These are phyloP conservation scores for Macadamia tetraphylla DNA, from an alignment of 164 flowering plant species.

Conservation along the genomic window DNA sequence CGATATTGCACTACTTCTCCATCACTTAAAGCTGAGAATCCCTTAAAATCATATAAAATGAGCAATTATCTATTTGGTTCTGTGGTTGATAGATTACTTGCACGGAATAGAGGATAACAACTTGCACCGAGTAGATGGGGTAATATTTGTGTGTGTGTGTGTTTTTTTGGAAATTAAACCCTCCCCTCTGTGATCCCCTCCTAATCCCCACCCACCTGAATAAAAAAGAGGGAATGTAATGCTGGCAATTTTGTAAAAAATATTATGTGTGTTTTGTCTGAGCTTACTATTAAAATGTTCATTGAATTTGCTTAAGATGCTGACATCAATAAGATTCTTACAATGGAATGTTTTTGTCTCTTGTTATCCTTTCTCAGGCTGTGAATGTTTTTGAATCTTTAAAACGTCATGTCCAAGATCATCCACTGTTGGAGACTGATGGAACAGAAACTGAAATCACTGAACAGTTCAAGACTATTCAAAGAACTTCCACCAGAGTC, in stretches of 20 bases:
- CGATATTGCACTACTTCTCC: neutral
- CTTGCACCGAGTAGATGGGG: constrained; percentile 49
- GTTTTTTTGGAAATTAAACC: no score
- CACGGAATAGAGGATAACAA: constrained; percentile 70
- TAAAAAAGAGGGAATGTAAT: no score
- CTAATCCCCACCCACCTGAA: no score
- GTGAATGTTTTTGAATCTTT: constrained; percentile 40
- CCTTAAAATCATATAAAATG: neutral
- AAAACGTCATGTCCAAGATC: constrained; percentile 13
- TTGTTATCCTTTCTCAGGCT: constrained; percentile 35
- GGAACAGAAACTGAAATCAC: constrained; percentile 6
- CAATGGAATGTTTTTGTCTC: neutral
- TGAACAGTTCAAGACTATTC: constrained; percentile 23
- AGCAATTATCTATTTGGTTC: neutral
- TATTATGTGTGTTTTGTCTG: neutral
- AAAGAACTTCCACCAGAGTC: constrained; percentile 49
- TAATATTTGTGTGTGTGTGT: constrained; percentile 10
- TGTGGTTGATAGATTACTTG: constrained; percentile 59
- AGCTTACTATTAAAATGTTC: no score
- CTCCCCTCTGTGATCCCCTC: neutral
- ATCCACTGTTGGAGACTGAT: constrained; percentile 10
- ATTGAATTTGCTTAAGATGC: no score
- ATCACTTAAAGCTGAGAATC: neutral
- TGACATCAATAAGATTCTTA: no score
- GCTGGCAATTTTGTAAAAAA: neutral